Percentiles rank a stretch among this genome's conserved stretches.
Conservation (phyloP, 495 filamentous ascomycete genomes). For the Jackrogersella multiformis region DNA sequence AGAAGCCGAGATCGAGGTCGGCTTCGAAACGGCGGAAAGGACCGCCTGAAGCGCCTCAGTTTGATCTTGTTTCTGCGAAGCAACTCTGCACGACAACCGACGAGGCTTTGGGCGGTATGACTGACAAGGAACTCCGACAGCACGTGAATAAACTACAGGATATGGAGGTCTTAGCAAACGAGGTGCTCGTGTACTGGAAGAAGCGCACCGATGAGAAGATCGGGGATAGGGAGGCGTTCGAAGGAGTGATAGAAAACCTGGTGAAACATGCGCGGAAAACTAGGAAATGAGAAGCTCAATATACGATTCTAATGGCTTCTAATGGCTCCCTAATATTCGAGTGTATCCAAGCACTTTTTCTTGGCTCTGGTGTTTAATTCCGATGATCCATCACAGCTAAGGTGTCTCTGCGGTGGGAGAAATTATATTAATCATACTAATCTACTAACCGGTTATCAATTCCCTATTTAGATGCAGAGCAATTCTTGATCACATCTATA, state of each 20-base stretch:
- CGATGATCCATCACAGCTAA: not conserved
- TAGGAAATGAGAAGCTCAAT: constrained; percentile 64
- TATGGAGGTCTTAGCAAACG: constrained; percentile 71
- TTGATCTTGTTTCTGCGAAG: constrained; percentile 81
- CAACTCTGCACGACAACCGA: constrained; percentile 85
- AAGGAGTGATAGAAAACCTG: constrained; percentile 96
- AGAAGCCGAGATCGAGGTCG: constrained; percentile 49
- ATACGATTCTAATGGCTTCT: constrained; percentile 18
- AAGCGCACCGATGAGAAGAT: constrained; percentile 83
- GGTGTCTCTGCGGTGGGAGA: not conserved
- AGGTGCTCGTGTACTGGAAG: constrained; percentile 89
- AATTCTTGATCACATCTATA: not conserved
- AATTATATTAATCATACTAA: not conserved
- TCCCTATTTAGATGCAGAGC: not conserved
- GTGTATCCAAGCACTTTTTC: no score
- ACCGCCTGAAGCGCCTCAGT: constrained; percentile 71
- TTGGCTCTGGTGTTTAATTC: no score
- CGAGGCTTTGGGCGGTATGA: constrained; percentile 79
- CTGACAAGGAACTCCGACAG: constrained; percentile 73
- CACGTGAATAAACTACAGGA: constrained; percentile 79
- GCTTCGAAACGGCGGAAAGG: constrained; percentile 61
- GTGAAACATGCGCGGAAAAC: constrained; percentile 93
- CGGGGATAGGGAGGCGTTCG: constrained; percentile 93
- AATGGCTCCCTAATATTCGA: not conserved
- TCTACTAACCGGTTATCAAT: not conserved